phyloP scores from a whole-genome alignment of 2,329 filamentous ascomycete genomes.

The Orbilia ellipsospora region DNA sequence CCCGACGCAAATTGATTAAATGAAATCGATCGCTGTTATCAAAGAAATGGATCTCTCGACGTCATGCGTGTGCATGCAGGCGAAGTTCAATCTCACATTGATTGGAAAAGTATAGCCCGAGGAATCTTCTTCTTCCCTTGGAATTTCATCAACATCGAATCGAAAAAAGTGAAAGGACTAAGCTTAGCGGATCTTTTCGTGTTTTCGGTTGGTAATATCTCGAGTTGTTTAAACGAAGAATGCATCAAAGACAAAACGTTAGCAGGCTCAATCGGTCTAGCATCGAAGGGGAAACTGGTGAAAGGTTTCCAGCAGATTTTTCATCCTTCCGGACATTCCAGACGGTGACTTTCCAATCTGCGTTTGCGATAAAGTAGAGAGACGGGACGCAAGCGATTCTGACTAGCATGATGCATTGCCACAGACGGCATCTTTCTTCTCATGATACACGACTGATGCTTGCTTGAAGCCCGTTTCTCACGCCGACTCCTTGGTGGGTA shows the following conservation, averaged over 20 bases:
- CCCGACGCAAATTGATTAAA: too few relatives aligned
- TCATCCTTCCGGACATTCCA: conserved; percentile 45
- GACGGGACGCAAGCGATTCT: conserved; percentile 39
- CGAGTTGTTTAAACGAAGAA: conserved; percentile 35
- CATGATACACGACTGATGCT: conserved; percentile 43
- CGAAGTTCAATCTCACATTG: conserved; percentile 23
- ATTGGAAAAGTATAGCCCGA: conserved; percentile 22
- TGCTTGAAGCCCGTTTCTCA: conserved; percentile 33
- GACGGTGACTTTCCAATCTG: conserved; percentile 43
- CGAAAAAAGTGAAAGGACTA: background rate
- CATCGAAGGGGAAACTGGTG: conserved; percentile 45
- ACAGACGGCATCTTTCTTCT: background rate
- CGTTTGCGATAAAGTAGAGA: conserved; percentile 47
- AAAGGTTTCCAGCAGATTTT: conserved; percentile 5
- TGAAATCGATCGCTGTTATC: background rate
- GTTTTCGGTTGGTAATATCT: conserved; percentile 25
- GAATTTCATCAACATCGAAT: conserved; percentile 22
- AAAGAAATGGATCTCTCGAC: conserved; percentile 11
- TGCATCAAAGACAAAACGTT: conserved; percentile 17
- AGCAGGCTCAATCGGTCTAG: conserved; percentile 14
- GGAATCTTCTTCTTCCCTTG: conserved; percentile 36
- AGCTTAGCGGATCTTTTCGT: conserved; percentile 29
- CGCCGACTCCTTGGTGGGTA: conserved; percentile 31
- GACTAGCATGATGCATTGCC: background rate
- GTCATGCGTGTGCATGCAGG: conserved; percentile 16